Conservation (phyloP, 306 rosid species). For the Glycine latifolia region DNA sequence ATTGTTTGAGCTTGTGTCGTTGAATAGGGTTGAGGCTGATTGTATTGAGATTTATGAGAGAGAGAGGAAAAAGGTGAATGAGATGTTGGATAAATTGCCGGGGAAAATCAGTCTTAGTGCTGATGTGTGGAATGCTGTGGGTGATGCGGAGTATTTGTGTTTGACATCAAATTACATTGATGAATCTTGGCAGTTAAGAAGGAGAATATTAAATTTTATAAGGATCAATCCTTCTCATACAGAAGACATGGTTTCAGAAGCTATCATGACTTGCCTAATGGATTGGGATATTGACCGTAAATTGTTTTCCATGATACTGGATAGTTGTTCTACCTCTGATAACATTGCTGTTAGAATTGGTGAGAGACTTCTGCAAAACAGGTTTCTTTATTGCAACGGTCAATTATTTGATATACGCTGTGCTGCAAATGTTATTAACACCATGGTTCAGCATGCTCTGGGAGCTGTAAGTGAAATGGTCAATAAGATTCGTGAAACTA, state of each 20-base stretch:
- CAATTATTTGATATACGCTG: constrained; percentile 88
- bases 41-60: constrained; percentile 85
- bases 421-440: constrained; percentile 60
- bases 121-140: constrained; percentile 77
- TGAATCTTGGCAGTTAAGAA: constrained; percentile 87
- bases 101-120: constrained; percentile 90
- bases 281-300: constrained; percentile 99
- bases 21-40: constrained; percentile 85
- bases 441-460: constrained; percentile 63
- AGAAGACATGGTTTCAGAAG: constrained; percentile 80
- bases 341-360: constrained; percentile 66
- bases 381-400: constrained; percentile 87
- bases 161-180: constrained; percentile 91
- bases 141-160: constrained; percentile 74
- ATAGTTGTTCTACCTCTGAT: constrained; percentile 73
- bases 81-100: constrained; percentile 90
- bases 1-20: constrained; percentile 80
- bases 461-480: constrained; percentile 65
- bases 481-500: constrained; percentile 70
- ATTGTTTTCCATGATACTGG: constrained; percentile 85
- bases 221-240: constrained; percentile 80
- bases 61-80: constrained; percentile 90
- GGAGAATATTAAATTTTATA: constrained; percentile 78
- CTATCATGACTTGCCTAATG: constrained; percentile 82
- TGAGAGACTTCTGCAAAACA: constrained; percentile 84